Conservation (phyloP, 305 asterid genomes). For the Ruellia speciosa region DNA sequence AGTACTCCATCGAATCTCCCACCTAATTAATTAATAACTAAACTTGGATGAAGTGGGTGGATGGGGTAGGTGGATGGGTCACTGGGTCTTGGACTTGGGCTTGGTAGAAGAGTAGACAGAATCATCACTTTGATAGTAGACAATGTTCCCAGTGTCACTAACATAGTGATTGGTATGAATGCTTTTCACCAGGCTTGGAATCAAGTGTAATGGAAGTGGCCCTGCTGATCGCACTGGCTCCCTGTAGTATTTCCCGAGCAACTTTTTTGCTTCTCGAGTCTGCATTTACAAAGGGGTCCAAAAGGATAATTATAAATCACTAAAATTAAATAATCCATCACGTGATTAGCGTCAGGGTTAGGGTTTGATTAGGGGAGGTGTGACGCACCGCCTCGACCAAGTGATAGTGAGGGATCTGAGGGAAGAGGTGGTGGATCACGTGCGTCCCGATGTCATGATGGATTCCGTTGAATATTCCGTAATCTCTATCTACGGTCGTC, state of each 20-base stretch:
- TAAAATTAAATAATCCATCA: conserved; percentile 2
- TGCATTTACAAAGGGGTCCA: conserved; percentile 28
- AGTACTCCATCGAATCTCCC: too few relatives aligned
- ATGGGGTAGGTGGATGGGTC: too few relatives aligned
- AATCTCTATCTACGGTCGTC: conserved; percentile 85
- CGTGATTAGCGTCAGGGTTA: conserved; percentile 17
- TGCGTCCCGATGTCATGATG: conserved; percentile 97
- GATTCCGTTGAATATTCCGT: conserved; percentile 84
- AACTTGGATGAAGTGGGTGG: too few relatives aligned
- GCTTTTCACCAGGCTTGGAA: conserved; percentile 53
- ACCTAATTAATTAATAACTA: too few relatives aligned
- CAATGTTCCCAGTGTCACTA: conserved; percentile 63
- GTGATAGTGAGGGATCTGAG: conserved; percentile 45
- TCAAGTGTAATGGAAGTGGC: conserved; percentile 56
- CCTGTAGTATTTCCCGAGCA: conserved; percentile 67
- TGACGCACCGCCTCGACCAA: conserved; percentile 64
- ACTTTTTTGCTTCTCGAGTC: conserved; percentile 74
- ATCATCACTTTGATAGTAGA: conserved; percentile 56
- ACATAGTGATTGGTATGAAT: conserved; percentile 65
- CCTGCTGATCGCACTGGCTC: conserved; percentile 74
- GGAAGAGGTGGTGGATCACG: conserved; percentile 49
- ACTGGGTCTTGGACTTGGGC: too few relatives aligned
- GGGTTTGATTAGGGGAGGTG: not conserved
- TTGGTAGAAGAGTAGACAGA: too few relatives aligned
- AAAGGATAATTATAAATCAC: not conserved